phyloP scores from a whole-genome alignment of 2,329 filamentous ascomycete genomes.

The Curvularia eragrostidis region DNA sequence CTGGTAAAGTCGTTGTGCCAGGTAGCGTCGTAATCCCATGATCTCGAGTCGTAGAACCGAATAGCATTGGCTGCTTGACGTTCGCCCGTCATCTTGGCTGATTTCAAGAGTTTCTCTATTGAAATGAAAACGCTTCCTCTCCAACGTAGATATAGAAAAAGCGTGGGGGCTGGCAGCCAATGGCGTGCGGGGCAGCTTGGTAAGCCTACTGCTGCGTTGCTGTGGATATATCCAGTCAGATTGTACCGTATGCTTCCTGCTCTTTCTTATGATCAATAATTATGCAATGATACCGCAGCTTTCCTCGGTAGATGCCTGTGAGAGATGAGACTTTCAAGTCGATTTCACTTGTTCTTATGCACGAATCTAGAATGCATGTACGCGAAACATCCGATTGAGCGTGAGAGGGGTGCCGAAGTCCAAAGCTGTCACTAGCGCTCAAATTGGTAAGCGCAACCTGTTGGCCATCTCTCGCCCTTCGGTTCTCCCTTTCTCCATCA shows the following conservation, averaged over 20 bases:
- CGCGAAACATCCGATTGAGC: constrained; percentile 10
- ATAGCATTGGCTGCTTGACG: constrained; percentile 41
- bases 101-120: not conserved
- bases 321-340: not conserved
- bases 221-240: constrained; percentile 13
- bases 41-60: constrained; percentile 47
- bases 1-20: constrained; percentile 52
- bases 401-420: constrained; percentile 18
- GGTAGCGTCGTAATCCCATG: constrained; percentile 50
- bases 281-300: not conserved
- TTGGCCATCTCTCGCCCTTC: not conserved
- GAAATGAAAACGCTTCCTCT: not conserved
- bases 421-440: constrained; percentile 5
- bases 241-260: constrained; percentile 2
- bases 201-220: constrained; percentile 7
- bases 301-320: not conserved
- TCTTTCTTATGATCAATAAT: not conserved
- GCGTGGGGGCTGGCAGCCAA: constrained; percentile 4
- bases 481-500: not conserved
- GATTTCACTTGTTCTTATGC: not conserved
- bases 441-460: constrained; percentile 5
- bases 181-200: not conserved
- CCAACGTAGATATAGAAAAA: not conserved
- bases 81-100: constrained; percentile 22
- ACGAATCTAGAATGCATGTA: not conserved